A percentile compares a stretch with the other conserved stretches of the same genome.
These are phyloP conservation scores for Podospora appendiculata DNA, from an alignment of 495 filamentous ascomycete species.

Conservation along the genomic window DNA sequence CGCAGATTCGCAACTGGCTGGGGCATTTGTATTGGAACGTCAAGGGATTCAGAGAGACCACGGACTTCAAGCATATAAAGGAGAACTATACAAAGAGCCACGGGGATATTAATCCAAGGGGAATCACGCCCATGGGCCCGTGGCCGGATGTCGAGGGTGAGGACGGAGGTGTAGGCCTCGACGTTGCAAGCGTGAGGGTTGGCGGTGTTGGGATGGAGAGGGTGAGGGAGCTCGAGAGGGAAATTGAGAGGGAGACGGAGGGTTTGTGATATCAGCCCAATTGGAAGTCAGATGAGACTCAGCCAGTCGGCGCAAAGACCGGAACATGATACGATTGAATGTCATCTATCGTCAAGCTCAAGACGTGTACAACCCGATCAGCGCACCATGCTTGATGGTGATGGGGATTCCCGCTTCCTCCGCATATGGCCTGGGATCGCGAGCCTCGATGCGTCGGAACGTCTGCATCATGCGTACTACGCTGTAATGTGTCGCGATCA, in stretches of 20 bases:
- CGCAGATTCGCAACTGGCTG: slow-evolving; percentile 59
- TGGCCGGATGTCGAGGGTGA: slow-evolving; percentile 47
- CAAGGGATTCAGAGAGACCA: slow-evolving; percentile 52
- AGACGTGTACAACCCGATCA: not conserved
- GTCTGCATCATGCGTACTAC: not conserved
- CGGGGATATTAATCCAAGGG: slow-evolving; percentile 39
- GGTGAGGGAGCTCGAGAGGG: not conserved
- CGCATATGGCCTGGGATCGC: not conserved
- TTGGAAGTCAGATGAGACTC: not conserved
- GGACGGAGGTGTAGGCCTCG: not conserved
- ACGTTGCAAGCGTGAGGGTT: not conserved
- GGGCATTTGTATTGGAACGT: slow-evolving; percentile 62
- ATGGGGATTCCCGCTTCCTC: not conserved
- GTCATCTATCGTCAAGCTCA: no score
- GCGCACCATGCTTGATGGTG: not conserved
- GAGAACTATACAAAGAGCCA: slow-evolving; percentile 49
- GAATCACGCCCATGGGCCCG: slow-evolving; percentile 60
- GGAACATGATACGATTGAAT: not conserved
- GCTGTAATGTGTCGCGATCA: not conserved
- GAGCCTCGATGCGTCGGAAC: not conserved
- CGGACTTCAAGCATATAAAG: slow-evolving; percentile 57
- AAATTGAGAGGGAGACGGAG: not conserved
- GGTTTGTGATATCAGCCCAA: not conserved
- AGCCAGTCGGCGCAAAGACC: not conserved
- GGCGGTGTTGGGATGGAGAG: not conserved